Base-by-base conservation (phyloP, 176 grass and related monocot species). In the maize (Zea mays) region DNA sequence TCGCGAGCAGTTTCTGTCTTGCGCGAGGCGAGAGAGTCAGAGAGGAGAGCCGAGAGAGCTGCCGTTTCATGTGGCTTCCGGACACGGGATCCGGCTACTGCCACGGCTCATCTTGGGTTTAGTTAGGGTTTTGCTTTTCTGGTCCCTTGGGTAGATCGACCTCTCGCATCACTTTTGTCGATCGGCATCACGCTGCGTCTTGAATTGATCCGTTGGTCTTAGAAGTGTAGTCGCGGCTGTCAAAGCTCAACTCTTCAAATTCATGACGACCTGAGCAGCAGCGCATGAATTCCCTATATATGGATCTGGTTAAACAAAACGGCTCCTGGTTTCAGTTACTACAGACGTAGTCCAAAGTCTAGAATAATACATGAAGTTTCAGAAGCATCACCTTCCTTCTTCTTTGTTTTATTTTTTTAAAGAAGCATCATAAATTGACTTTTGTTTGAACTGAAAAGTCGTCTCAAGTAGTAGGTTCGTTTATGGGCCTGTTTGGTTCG, bases 41-140 rank as follows among this genome's bases (percentile, higher is more conserved):
- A 59, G 3, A 21, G 65, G 27, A 6, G n/a, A 43, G 0, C 21
- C 11, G 8, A 33, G 39, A 37, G 35, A 49, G 20, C 36, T 51
- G 10, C 12, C 9, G 54, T 59, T n/a, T 39, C 52, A 37, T 34
- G 21, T n/a, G 55, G 41, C 46, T 69, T 44, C 8, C 13, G 35
- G 8, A 5, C 14, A 17, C 27, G 49, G 60, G 51, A 71, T 70
- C 79, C 58, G 56, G 54, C 19, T 36, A 46, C 27, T 4, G 46
- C 16, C 21, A 76, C 34, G 27, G 27, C 65, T 48, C 12, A 73
- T 70, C 44, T 4, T 60, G 74, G 67, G 60, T 79, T 79, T 49
- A 12, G 59, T 3, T 61, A 83, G 52, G 85, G 69, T 52, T 87
- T 67, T 33, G 20, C 34, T 58, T 58, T 70, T 8, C 79, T 11